Percentiles rank a stretch among this genome's conserved stretches.
Conservation (phyloP, 1,139 yeast species). For the Geotrichum candidum region DNA sequence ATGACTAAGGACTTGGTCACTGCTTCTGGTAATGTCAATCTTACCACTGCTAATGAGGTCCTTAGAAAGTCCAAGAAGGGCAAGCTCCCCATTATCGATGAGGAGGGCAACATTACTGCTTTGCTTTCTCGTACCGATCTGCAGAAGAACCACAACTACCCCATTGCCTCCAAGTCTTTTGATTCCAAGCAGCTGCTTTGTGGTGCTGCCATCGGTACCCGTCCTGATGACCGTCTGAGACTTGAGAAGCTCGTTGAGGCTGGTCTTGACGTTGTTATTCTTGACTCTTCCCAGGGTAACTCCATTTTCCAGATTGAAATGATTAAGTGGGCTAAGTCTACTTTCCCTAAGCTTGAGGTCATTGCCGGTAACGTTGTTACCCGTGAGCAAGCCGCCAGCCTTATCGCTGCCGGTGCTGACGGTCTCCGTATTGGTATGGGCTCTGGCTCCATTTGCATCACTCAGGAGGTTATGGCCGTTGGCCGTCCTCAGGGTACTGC, state of each 20-base stretch:
- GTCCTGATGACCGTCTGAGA: slow-evolving; percentile 83
- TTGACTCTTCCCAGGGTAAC: slow-evolving; percentile 97
- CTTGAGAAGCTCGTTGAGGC: slow-evolving; percentile 81
- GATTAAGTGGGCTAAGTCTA: slow-evolving; percentile 84
- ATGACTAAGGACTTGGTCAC: slow-evolving; percentile 90
- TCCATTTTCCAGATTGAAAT: slow-evolving; percentile 89
- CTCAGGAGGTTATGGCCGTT: slow-evolving; percentile 99
- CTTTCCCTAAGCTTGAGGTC: slow-evolving; percentile 73
- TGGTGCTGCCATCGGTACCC: slow-evolving; percentile 98
- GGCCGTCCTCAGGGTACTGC: slow-evolving; percentile 99
- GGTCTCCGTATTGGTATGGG: slow-evolving; percentile 99
- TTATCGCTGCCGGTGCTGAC: slow-evolving; percentile 95
- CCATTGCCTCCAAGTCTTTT: slow-evolving; percentile 89
- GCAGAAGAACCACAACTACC: slow-evolving; percentile 91
- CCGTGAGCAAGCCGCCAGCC: slow-evolving; percentile 96
- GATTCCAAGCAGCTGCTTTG: slow-evolving; percentile 91
- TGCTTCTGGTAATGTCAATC: slow-evolving; percentile 59
- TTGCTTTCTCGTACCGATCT: slow-evolving; percentile 92
- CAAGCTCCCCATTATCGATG: slow-evolving; percentile 88
- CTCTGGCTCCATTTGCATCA: slow-evolving; percentile 96
- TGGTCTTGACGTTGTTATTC: slow-evolving; percentile 91
- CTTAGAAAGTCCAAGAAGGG: slow-evolving; percentile 94
- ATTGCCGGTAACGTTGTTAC: slow-evolving; percentile 98
- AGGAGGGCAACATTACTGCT: slow-evolving; percentile 68
- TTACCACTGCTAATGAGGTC: slow-evolving; percentile 82